Percentiles rank a stretch among this genome's conserved stretches.
These are phyloP conservation scores for Adansonia madagascariensis DNA, from an alignment of 441 rosid genomes.

Conservation along the genomic window DNA sequence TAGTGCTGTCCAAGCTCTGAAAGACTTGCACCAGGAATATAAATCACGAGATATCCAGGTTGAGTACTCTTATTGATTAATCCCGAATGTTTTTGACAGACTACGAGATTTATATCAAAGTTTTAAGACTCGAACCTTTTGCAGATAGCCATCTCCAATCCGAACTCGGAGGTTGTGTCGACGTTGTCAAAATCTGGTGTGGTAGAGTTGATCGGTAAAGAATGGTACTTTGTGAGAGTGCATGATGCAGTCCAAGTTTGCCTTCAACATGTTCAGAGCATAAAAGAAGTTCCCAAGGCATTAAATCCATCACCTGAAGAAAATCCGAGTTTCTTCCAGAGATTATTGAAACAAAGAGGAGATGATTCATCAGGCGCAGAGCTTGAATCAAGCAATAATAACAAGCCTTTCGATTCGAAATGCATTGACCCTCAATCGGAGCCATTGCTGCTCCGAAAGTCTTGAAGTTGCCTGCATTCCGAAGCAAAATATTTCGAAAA, in stretches of 20 bases:
- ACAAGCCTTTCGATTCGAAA: slow-evolving; percentile 20
- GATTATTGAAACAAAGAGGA: slow-evolving; percentile 44
- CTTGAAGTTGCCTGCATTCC: slow-evolving; percentile 32
- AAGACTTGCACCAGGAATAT: slow-evolving; percentile 72
- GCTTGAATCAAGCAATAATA: slow-evolving; percentile 56
- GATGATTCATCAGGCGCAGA: slow-evolving; percentile 47
- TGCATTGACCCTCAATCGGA: slow-evolving; percentile 44
- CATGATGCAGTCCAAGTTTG: slow-evolving; percentile 98
- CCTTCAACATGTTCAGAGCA: slow-evolving; percentile 75
- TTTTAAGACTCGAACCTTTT: slow-evolving; percentile 10
- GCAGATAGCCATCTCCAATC: slow-evolving; percentile 91
- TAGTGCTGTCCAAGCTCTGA: slow-evolving; percentile 78
- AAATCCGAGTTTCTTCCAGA: slow-evolving; percentile 48
- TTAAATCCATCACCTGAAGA: slow-evolving; percentile 38
- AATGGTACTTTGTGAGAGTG: slow-evolving; percentile 91
- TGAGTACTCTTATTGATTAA: background rate
- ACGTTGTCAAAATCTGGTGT: slow-evolving; percentile 75
- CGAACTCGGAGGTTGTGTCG: slow-evolving; percentile 71
- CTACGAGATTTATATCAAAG: background rate
- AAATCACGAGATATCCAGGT: slow-evolving; percentile 71
- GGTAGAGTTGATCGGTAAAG: slow-evolving; percentile 83
- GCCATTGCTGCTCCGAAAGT: slow-evolving; percentile 55
- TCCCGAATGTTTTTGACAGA: background rate
- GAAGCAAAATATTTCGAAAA: background rate
- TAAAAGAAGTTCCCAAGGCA: slow-evolving; percentile 34